Evolutionary conservation across 768 basidiomycete species (phyloP).

Genomic region (Basidioascus undulatus): DNA sequence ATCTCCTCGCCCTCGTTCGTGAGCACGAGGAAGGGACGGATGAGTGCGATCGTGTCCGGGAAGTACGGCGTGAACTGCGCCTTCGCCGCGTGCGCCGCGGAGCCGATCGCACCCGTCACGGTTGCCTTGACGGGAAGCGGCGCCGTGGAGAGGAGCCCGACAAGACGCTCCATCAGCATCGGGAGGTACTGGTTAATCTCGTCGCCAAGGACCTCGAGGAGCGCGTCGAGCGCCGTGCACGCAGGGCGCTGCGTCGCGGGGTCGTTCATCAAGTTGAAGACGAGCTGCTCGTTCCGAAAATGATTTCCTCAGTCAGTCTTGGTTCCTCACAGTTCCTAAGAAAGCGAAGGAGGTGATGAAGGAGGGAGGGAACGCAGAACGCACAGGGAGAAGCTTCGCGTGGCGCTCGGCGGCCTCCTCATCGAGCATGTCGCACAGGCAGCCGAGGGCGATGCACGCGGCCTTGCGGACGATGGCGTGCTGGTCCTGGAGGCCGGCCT

Average conservation of each 20-base stretch:
- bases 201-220: conserved; percentile 72
- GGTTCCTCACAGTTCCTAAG: too few species aligned
- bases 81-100: conserved; percentile 88
- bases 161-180: conserved; percentile 83
- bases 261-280: conserved; percentile 77
- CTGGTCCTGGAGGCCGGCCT: conserved; percentile 57
- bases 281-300: too few species aligned
- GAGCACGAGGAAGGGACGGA: conserved; percentile 69
- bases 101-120: conserved; percentile 91
- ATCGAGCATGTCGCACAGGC: conserved; percentile 89
- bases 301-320: too few species aligned
- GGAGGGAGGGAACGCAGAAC: conserved; percentile 14
- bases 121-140: conserved; percentile 75
- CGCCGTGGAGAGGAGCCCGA: conserved; percentile 60
- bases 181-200: conserved; percentile 76
- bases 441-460: conserved; percentile 83
- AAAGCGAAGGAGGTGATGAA: not conserved
- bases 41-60: conserved; percentile 61
- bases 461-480: conserved; percentile 79
- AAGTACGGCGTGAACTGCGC: conserved; percentile 82
- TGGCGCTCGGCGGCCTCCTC: conserved; percentile 76
- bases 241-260: conserved; percentile 66
- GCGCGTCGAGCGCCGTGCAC: conserved; percentile 88
- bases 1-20: conserved; percentile 63
- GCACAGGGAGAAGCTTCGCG: conserved; percentile 51